A percentile compares a stretch with the other conserved stretches of the same genome.
phyloP scores from a whole-genome alignment of 495 filamentous ascomycete species.

The Tuber umbilicatum region DNA sequence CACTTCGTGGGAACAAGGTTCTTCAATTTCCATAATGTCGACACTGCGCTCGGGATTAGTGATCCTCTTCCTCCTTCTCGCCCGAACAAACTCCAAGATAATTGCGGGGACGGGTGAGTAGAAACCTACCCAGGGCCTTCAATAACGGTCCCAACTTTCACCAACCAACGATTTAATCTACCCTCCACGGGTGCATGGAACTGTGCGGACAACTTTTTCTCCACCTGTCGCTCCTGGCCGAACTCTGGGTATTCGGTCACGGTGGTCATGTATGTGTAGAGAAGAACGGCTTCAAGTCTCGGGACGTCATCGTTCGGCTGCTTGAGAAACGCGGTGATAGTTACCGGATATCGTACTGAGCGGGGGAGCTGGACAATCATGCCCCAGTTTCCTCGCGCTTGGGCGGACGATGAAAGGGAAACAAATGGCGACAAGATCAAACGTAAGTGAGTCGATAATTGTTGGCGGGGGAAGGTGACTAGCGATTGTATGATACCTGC shows the following conservation, averaged over 20 bases:
- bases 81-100: constrained; percentile 13
- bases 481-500: not conserved
- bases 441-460: not conserved
- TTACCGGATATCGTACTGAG: constrained; percentile 81
- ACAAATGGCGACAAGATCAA: not conserved
- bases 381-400: constrained; percentile 13
- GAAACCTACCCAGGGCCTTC: constrained; percentile 44
- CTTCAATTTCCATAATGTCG: constrained; percentile 71
- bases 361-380: constrained; percentile 42
- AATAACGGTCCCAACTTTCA: constrained; percentile 66
- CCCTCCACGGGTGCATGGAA: constrained; percentile 83
- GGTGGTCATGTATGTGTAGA: constrained; percentile 73
- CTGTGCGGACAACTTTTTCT: constrained; percentile 62
- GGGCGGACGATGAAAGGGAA: constrained; percentile 1
- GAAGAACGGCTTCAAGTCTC: constrained; percentile 67
- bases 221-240: constrained; percentile 60
- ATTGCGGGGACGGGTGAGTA: not conserved
- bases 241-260: constrained; percentile 67
- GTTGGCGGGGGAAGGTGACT: not conserved
- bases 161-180: constrained; percentile 64
- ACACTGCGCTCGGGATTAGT: constrained; percentile 40
- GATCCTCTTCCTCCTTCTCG: not conserved
- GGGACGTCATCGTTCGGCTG: constrained; percentile 64
- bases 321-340: constrained; percentile 79
- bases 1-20: constrained; percentile 82